Percentiles rank a stretch among this genome's conserved stretches.
These are phyloP conservation scores for Debaryomyces sp. DNA, from an alignment of 1,139 yeast species.

Conservation along the genomic window DNA sequence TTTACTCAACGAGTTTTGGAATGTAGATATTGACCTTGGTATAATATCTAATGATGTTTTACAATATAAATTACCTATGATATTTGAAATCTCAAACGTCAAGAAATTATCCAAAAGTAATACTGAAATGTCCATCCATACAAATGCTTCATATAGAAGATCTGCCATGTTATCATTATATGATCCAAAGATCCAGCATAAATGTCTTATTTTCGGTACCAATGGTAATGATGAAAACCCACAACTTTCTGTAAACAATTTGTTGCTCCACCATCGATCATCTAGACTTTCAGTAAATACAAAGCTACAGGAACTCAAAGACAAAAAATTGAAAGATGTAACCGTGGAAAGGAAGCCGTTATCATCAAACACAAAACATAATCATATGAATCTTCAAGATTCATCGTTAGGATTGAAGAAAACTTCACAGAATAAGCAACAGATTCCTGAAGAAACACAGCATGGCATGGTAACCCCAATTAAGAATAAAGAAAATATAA, in stretches of 20 bases:
- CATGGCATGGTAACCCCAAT: conserved; percentile 7
- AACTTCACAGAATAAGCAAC: conserved; percentile 17
- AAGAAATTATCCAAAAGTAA: conserved; percentile 33
- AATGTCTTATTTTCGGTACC: conserved; percentile 37
- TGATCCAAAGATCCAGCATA: conserved; percentile 41
- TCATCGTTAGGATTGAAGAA: conserved; percentile 45
- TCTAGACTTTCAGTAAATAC: conserved; percentile 39
- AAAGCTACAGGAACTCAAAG: conserved; percentile 30
- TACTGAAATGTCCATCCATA: conserved; percentile 45
- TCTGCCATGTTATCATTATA: conserved; percentile 58
- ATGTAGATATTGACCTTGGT: conserved; percentile 27
- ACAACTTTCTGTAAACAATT: conserved; percentile 42
- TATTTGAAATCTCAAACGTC: conserved; percentile 23
- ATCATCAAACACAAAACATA: conserved; percentile 22
- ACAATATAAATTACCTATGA: conserved; percentile 30
- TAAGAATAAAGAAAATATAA: conserved; percentile 16
- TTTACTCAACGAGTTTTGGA: conserved; percentile 38
- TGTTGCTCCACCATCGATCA: conserved; percentile 44
- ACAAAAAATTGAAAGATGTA: conserved; percentile 13
- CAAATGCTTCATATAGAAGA: conserved; percentile 56
- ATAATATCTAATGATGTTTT: conserved; percentile 23
- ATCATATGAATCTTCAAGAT: conserved; percentile 45
- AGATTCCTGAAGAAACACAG: background rate
- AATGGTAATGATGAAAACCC: conserved; percentile 35
- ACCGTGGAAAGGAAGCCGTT: conserved; percentile 8